phyloP scores from a whole-genome alignment of 2,329 filamentous ascomycete species.

The Apiospora marii region DNA sequence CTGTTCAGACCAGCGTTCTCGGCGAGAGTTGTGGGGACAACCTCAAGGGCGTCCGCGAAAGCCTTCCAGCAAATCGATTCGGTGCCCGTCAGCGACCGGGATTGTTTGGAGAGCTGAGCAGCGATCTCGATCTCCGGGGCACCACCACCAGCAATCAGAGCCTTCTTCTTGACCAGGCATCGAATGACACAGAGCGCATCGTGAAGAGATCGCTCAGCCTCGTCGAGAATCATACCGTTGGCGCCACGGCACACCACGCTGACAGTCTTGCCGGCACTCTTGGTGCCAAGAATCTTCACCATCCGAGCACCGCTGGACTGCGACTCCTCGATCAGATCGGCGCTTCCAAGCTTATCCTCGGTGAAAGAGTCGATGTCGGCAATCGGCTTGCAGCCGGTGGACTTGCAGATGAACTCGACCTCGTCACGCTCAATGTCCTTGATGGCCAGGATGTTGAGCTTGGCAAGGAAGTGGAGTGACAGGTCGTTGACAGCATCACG shows the following conservation, averaged over 20 bases:
- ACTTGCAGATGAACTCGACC: slow-evolving; percentile 99
- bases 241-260: slow-evolving; percentile 94
- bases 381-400: slow-evolving; percentile 97
- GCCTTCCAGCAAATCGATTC: slow-evolving; percentile 99
- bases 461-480: slow-evolving; percentile 95
- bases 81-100: slow-evolving; percentile 85
- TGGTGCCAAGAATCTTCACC: slow-evolving; percentile 94
- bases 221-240: slow-evolving; percentile 92
- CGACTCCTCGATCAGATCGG: slow-evolving; percentile 92
- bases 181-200: slow-evolving; percentile 97
- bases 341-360: slow-evolving; percentile 95
- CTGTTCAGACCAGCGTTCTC: slow-evolving; percentile 98
- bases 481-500: slow-evolving; percentile 98
- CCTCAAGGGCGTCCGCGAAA: slow-evolving; percentile 96
- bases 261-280: slow-evolving; percentile 84
- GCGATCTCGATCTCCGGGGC: slow-evolving; percentile 97
- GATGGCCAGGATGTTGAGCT: slow-evolving; percentile 92
- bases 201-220: slow-evolving; percentile 95
- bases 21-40: slow-evolving; percentile 93
- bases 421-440: slow-evolving; percentile 99
- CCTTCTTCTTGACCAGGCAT: slow-evolving; percentile 98
- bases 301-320: slow-evolving; percentile 88
- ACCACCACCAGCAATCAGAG: slow-evolving; percentile 96
- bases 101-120: slow-evolving; percentile 81
- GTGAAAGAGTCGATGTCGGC: slow-evolving; percentile 98